Conservation (phyloP, 2,329 filamentous ascomycete species). For the Arthrobotrys megalospora region DNA sequence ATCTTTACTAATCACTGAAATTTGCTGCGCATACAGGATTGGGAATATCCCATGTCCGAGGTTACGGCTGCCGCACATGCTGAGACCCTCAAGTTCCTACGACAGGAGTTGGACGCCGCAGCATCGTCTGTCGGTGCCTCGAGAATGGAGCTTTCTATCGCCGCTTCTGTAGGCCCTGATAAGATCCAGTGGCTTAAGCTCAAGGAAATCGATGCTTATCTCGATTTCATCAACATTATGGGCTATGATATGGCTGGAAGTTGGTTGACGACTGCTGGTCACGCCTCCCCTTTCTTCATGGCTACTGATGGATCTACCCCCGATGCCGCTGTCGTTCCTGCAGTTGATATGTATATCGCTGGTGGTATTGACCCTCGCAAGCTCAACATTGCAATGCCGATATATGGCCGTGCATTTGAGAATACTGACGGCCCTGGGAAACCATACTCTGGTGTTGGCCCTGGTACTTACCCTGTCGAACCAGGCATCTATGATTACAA, state of each 20-base stretch:
- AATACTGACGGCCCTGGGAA: slow-evolving; percentile 82
- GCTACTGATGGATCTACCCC: slow-evolving; percentile 73
- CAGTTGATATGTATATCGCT: slow-evolving; percentile 79
- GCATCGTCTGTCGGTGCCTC: slow-evolving; percentile 64
- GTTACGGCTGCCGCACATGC: slow-evolving; percentile 75
- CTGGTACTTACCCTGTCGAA: slow-evolving; percentile 76
- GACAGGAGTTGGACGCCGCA: slow-evolving; percentile 75
- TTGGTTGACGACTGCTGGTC: slow-evolving; percentile 77
- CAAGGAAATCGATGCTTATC: slow-evolving; percentile 75
- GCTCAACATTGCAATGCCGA: slow-evolving; percentile 89
- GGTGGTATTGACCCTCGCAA: slow-evolving; percentile 78
- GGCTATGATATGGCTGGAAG: slow-evolving; percentile 85
- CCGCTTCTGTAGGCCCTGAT: slow-evolving; percentile 66
- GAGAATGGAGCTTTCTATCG: slow-evolving; percentile 71
- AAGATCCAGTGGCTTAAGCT: slow-evolving; percentile 77
- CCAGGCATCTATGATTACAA: slow-evolving; percentile 86
- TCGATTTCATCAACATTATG: slow-evolving; percentile 88
- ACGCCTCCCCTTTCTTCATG: slow-evolving; percentile 84
- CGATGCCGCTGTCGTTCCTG: slow-evolving; percentile 82
- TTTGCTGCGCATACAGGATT: slow-evolving; percentile 35
- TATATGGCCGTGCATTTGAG: slow-evolving; percentile 89
- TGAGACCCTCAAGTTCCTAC: slow-evolving; percentile 73
- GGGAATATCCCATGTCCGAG: slow-evolving; percentile 64
- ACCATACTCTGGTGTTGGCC: slow-evolving; percentile 74
- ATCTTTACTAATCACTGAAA: not conserved